Conservation (phyloP, 345 rosid species). For the Punica granatum region DNA sequence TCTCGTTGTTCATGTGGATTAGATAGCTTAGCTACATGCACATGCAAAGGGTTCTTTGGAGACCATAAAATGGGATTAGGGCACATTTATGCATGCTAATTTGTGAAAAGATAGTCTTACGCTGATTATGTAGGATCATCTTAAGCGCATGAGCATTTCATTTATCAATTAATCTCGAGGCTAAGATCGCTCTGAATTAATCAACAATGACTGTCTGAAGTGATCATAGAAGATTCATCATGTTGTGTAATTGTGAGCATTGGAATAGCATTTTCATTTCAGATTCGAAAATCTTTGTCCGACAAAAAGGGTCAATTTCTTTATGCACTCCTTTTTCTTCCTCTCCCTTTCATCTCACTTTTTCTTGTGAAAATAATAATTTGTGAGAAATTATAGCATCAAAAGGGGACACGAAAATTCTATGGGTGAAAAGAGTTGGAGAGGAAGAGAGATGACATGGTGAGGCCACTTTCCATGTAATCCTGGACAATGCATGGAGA, state of each 20-base stretch:
- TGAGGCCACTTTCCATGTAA: constrained; percentile 4
- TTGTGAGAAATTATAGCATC: background rate
- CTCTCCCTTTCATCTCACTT: constrained; percentile 2
- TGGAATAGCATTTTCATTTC: background rate
- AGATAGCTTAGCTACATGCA: too few species aligned
- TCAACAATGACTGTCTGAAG: background rate
- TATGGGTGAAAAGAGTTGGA: background rate
- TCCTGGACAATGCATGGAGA: too few species aligned
- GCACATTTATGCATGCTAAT: too few species aligned
- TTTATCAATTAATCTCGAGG: too few species aligned
- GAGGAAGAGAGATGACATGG: constrained; percentile 6
- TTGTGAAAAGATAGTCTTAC: too few species aligned
- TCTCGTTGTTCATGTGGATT: too few species aligned
- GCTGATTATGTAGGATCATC: too few species aligned
- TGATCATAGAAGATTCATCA: background rate
- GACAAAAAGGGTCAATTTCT: background rate
- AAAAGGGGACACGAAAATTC: background rate
- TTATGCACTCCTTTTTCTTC: background rate
- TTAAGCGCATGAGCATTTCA: too few species aligned
- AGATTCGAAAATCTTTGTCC: background rate
- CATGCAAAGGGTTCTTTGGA: too few species aligned
- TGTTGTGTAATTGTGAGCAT: background rate
- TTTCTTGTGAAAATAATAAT: background rate
- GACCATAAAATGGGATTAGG: too few species aligned
- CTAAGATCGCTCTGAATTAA: too few species aligned